phyloP scores from a whole-genome alignment of 2,329 filamentous ascomycete genomes.

The Diaporthe sp. region DNA sequence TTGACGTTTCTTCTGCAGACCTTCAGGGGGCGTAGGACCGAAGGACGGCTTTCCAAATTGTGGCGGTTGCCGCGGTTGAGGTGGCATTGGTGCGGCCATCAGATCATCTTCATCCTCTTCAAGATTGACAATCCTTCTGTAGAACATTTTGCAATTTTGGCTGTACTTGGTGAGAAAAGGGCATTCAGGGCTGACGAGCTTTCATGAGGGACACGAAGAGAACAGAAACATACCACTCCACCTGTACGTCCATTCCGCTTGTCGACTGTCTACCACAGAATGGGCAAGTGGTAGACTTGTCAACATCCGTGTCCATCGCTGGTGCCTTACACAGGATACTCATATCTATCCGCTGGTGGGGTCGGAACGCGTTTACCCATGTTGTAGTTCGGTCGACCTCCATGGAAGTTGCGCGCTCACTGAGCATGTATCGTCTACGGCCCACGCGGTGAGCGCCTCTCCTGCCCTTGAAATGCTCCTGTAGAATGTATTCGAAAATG shows the following conservation, averaged over 20 bases:
- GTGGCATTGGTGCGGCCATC: no score
- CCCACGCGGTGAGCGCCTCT: neutral
- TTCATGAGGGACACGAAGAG: neutral
- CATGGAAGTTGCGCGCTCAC: neutral
- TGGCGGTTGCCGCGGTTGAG: neutral
- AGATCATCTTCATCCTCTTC: neutral
- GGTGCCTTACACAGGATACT: neutral
- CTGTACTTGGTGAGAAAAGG: neutral
- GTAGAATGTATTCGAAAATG: neutral
- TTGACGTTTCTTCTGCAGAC: no score
- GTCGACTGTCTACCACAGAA: neutral
- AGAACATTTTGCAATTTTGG: neutral
- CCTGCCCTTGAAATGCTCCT: neutral
- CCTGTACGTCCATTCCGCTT: neutral
- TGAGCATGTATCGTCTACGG: neutral
- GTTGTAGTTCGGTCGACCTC: neutral
- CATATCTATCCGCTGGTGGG: neutral
- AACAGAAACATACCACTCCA: neutral
- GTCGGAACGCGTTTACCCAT: neutral
- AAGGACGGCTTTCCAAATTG: no score
- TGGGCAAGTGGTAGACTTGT: neutral
- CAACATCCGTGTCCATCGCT: neutral
- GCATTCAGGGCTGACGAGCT: neutral
- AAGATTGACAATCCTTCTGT: neutral
- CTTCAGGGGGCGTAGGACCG: no score